Evolutionary conservation across 139 green algal species (phyloP).

Genomic region (Diplosphaera chodatii): DNA sequence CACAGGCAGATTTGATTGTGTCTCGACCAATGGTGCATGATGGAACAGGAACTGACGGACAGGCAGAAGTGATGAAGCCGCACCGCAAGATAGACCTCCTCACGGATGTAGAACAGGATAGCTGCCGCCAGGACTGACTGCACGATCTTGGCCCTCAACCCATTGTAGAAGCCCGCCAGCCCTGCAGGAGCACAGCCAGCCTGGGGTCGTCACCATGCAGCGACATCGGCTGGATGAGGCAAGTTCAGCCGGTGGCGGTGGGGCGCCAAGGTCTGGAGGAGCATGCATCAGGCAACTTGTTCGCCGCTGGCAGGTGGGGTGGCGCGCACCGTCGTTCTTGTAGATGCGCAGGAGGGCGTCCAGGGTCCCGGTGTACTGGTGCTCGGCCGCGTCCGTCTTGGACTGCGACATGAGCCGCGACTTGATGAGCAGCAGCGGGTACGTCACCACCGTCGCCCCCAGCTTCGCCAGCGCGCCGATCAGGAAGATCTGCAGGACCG

Average conservation of each 20-base stretch:
- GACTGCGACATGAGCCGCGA: slow-evolving; percentile 51
- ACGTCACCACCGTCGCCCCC: slow-evolving; percentile 87
- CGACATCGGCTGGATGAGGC: no score
- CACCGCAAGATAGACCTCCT: slow-evolving; percentile 43
- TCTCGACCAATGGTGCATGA: no score
- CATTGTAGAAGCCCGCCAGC: slow-evolving; percentile 61
- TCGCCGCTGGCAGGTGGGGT: no score
- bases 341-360: slow-evolving; percentile 58
- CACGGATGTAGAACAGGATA: slow-evolving; percentile 78
- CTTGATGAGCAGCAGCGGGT: slow-evolving; percentile 92
- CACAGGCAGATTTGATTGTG: no score
- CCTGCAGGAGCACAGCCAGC: slow-evolving; percentile 28
- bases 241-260: no score
- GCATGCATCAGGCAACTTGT: no score
- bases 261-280: no score
- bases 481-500: slow-evolving; percentile 75
- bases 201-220: no score
- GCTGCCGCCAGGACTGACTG: slow-evolving; percentile 81
- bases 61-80: no score
- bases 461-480: slow-evolving; percentile 83
- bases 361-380: slow-evolving; percentile 48
- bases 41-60: no score
- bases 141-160: slow-evolving; percentile 73
- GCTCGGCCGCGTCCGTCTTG: slow-evolving; percentile 40
- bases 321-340: slow-evolving; percentile 47